Percentiles rank a stretch among this genome's conserved stretches.
Evolutionary conservation across 176 grass and related monocot species (phyloP).

Genomic region (Aegilops sharonensis): DNA sequence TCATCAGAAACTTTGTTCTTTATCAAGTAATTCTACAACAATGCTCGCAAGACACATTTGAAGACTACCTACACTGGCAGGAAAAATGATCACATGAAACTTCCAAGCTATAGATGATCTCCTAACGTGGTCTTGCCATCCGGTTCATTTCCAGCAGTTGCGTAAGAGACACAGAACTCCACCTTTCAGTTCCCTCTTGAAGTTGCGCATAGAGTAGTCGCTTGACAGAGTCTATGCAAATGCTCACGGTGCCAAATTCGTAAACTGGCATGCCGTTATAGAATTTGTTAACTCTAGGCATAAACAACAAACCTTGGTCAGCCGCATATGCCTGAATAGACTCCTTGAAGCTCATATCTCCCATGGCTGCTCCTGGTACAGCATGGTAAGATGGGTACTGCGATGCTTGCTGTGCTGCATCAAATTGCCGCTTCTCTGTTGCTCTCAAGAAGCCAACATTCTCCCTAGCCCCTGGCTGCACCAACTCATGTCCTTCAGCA

Average conservation of each 20-base stretch:
- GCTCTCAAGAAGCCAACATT: slow-evolving; percentile 69
- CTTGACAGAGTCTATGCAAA: slow-evolving; percentile 87
- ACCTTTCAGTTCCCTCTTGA: slow-evolving; percentile 64
- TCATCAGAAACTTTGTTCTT: slow-evolving; percentile 12
- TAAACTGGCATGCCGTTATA: slow-evolving; percentile 77
- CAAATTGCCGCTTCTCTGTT: slow-evolving; percentile 73
- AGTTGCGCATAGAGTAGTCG: slow-evolving; percentile 71
- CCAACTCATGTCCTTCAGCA: slow-evolving; percentile 68
- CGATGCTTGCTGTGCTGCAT: slow-evolving; percentile 62
- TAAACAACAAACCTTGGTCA: slow-evolving; percentile 73
- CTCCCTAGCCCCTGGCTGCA: slow-evolving; percentile 66
- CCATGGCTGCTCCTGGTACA: slow-evolving; percentile 35
- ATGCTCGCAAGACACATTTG: slow-evolving; percentile 10
- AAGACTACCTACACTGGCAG: slow-evolving; percentile 18
- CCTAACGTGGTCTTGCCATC: slow-evolving; percentile 17
- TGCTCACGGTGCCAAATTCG: slow-evolving; percentile 72
- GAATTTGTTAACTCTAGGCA: slow-evolving; percentile 84
- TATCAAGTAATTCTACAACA: slow-evolving; percentile 26
- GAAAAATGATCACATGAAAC: neutral
- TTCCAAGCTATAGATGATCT: slow-evolving; percentile 14
- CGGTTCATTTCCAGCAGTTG: slow-evolving; percentile 82
- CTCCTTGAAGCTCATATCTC: slow-evolving; percentile 88
- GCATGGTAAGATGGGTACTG: slow-evolving; percentile 29
- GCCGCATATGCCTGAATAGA: slow-evolving; percentile 81
- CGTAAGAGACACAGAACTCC: slow-evolving; percentile 76